Conservation (phyloP, 495 filamentous ascomycete species). For the Trichocladium antarcticum region DNA sequence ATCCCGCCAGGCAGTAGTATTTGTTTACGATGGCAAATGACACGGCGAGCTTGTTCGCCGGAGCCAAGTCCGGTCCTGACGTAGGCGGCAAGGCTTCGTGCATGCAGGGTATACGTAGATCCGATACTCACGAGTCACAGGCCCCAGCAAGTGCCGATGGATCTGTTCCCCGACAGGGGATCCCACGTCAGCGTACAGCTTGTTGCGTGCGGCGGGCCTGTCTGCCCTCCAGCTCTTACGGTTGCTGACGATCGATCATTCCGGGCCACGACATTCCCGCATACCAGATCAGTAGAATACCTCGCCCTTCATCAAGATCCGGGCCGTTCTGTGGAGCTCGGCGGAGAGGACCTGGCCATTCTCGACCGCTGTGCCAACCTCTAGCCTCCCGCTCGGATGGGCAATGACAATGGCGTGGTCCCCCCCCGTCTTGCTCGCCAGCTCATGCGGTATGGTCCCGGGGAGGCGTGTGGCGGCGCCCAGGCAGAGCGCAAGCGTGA, state of each 20-base stretch:
- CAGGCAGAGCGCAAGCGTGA: conserved; percentile 50
- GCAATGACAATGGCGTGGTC: conserved; percentile 43
- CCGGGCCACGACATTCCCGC: not conserved
- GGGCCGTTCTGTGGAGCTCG: conserved; percentile 43
- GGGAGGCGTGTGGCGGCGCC: conserved; percentile 45
- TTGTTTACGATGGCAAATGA: too few species aligned
- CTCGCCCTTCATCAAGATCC: conserved; percentile 46
- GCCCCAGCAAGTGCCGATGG: too few species aligned
- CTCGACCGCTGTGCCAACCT: conserved; percentile 40
- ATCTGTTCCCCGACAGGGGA: too few species aligned
- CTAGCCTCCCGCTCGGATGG: conserved; percentile 50
- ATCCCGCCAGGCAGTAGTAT: too few species aligned
- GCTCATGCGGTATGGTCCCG: conserved; percentile 38
- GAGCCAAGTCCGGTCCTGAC: too few species aligned
- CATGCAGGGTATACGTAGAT: too few species aligned
- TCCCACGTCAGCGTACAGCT: too few species aligned
- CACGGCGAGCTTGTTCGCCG: too few species aligned
- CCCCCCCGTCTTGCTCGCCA: conserved; percentile 19
- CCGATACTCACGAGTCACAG: too few species aligned
- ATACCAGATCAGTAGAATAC: conserved; percentile 38
- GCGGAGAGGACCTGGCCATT: conserved; percentile 35
- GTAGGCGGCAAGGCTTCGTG: too few species aligned
- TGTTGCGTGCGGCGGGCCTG: too few species aligned
- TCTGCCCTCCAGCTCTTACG: not conserved
- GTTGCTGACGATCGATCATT: not conserved